A percentile compares a stretch with the other conserved stretches of the same genome.
These are phyloP conservation scores for Fusarium multiceps DNA, from an alignment of 2,329 filamentous ascomycete species.

Conservation along the genomic window DNA sequence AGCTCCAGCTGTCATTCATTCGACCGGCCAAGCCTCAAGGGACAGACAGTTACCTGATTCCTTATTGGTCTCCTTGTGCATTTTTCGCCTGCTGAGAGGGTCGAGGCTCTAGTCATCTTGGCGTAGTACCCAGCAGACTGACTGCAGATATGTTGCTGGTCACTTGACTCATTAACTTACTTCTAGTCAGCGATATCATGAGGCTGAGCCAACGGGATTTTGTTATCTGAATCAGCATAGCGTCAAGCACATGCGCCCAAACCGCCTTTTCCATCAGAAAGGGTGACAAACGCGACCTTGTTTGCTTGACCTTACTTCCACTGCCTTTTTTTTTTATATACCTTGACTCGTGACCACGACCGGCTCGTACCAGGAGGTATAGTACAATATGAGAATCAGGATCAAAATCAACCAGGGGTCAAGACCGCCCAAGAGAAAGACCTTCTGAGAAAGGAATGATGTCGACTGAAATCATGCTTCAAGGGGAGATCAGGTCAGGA, in stretches of 20 bases:
- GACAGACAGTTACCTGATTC: slow-evolving; percentile 21
- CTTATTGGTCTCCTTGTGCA: slow-evolving; percentile 5
- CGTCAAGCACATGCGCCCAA: slow-evolving; percentile 19
- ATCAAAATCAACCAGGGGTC: slow-evolving; percentile 7
- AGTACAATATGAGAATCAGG: slow-evolving; percentile 23
- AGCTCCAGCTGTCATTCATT: slow-evolving; percentile 20
- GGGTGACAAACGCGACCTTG: slow-evolving; percentile 2
- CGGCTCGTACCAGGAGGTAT: slow-evolving; percentile 29
- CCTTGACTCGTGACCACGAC: slow-evolving; percentile 31
- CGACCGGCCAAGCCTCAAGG: slow-evolving; percentile 17
- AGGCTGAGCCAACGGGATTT: slow-evolving; percentile 21
- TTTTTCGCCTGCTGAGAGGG: slow-evolving; percentile 12
- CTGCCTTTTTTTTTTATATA: slow-evolving; percentile 6
- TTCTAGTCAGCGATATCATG: slow-evolving; percentile 23
- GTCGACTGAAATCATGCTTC: slow-evolving; percentile 27
- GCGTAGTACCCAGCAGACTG: slow-evolving; percentile 29
- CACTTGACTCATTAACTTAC: slow-evolving; percentile 31
- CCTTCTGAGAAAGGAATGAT: slow-evolving; percentile 39
- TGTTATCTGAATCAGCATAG: slow-evolving; percentile 23
- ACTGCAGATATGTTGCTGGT: slow-evolving; percentile 24
- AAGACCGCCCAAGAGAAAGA: slow-evolving; percentile 21
- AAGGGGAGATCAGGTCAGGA: slow-evolving; percentile 29
- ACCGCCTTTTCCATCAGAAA: slow-evolving; percentile 16
- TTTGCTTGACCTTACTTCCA: slow-evolving; percentile 1
- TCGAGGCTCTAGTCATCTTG: slow-evolving; percentile 33